Conservation (phyloP, 2,329 filamentous ascomycete genomes). For the Lanzia echinophila region DNA sequence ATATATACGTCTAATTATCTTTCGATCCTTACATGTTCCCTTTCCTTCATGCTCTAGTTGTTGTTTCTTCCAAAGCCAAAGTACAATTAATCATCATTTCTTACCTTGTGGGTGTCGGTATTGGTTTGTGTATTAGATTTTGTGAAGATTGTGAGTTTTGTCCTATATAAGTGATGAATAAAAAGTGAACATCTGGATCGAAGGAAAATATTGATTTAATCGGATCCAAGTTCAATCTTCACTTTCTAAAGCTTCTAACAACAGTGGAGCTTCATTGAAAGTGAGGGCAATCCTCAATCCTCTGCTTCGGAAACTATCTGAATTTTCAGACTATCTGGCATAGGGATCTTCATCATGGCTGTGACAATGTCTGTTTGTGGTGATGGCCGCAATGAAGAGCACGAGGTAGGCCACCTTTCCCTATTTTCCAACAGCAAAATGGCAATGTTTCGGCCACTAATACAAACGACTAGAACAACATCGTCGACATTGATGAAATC, state of each 20-base stretch:
- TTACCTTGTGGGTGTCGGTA: neutral
- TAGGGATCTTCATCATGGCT: slow-evolving; percentile 1
- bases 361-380: slow-evolving; percentile 2
- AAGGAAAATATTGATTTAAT: too few relatives aligned
- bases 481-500: slow-evolving; percentile 60
- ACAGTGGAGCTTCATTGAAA: neutral
- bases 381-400: slow-evolving; percentile 8
- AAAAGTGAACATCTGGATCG: too few relatives aligned
- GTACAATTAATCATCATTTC: neutral
- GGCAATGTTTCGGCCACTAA: neutral
- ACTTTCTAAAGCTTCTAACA: neutral
- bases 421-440: too few relatives aligned
- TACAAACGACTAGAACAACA: slow-evolving; percentile 28
- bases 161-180: too few relatives aligned
- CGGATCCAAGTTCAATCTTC: neutral
- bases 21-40: neutral
- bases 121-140: neutral
- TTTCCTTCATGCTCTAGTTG: neutral
- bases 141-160: neutral
- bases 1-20: neutral
- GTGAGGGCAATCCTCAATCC: neutral
- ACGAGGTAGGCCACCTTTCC: neutral
- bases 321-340: neutral
- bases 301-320: neutral
- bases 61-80: neutral